Conservation (phyloP, 306 rosid species). For the Vigna unguiculata region DNA sequence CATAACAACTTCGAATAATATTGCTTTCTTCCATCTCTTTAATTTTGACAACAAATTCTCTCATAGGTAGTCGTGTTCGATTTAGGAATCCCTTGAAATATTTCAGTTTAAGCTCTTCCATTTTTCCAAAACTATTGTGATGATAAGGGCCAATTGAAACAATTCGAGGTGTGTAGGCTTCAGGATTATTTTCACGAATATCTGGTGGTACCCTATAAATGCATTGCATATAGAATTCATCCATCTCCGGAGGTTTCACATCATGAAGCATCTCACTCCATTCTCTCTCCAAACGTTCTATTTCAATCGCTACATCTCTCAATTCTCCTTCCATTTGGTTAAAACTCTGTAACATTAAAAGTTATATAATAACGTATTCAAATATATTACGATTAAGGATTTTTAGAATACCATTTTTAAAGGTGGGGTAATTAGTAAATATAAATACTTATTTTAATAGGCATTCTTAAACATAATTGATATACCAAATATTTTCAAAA, state of each 20-base stretch:
- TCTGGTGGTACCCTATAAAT: not conserved
- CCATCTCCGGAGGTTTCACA: not conserved
- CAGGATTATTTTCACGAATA: not conserved
- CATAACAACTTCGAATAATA: not conserved
- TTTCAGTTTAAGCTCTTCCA: not conserved
- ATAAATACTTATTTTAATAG: too few relatives aligned
- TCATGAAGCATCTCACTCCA: not conserved
- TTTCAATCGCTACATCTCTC: not conserved
- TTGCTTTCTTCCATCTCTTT: not conserved
- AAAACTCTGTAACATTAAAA: not conserved
- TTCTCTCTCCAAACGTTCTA: not conserved
- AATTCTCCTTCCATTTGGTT: not conserved
- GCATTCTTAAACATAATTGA: too few relatives aligned
- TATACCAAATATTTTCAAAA: too few relatives aligned
- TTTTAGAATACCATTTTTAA: too few relatives aligned
- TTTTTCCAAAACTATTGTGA: not conserved
- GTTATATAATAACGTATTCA: too few relatives aligned
- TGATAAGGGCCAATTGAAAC: not conserved
- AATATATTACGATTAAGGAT: too few relatives aligned
- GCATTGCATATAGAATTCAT: not conserved
- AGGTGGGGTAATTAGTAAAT: too few relatives aligned
- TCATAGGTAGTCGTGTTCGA: not conserved
- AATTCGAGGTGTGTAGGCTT: not conserved
- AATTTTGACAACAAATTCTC: not conserved
- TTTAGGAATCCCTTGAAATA: conserved; percentile 2